These are phyloP conservation scores for Tricholoma bakamatsutake DNA, from an alignment of 768 basidiomycete species.

Conservation along the genomic window DNA sequence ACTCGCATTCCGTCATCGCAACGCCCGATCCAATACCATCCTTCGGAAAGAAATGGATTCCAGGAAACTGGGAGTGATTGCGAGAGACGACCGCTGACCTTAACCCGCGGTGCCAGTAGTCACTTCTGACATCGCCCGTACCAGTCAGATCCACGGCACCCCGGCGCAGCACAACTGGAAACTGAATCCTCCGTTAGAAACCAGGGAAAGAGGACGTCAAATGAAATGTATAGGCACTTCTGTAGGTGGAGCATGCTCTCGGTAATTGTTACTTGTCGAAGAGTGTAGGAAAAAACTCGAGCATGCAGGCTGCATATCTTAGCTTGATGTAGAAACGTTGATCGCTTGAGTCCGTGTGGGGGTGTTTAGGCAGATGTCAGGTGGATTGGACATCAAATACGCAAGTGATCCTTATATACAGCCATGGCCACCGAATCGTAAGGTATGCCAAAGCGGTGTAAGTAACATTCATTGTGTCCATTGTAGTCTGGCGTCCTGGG, in stretches of 20 bases:
- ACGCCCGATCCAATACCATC: slow-evolving; percentile 10
- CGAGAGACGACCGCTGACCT: slow-evolving; percentile 4
- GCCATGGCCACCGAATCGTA: neutral
- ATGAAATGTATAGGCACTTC: neutral
- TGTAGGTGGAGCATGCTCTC: neutral
- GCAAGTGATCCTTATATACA: neutral
- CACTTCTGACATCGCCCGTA: slow-evolving; percentile 6
- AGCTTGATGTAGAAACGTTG: neutral
- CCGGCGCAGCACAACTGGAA: slow-evolving; percentile 2
- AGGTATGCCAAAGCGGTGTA: too few species aligned
- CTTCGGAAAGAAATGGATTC: slow-evolving; percentile 6
- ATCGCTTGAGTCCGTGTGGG: neutral
- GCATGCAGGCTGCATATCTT: neutral
- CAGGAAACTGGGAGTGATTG: slow-evolving; percentile 7
- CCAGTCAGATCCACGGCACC: slow-evolving; percentile 10
- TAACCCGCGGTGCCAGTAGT: slow-evolving; percentile 12
- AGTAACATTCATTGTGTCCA: neutral
- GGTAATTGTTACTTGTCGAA: neutral
- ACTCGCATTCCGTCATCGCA: slow-evolving; percentile 13
- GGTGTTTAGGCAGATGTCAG: neutral
- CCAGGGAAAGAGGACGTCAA: neutral
- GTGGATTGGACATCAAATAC: neutral
- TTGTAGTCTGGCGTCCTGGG: neutral
- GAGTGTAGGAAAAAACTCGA: neutral
- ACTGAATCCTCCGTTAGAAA: neutral